phyloP scores from a whole-genome alignment of 2,329 filamentous ascomycete species.

The Diaporthe destruens region DNA sequence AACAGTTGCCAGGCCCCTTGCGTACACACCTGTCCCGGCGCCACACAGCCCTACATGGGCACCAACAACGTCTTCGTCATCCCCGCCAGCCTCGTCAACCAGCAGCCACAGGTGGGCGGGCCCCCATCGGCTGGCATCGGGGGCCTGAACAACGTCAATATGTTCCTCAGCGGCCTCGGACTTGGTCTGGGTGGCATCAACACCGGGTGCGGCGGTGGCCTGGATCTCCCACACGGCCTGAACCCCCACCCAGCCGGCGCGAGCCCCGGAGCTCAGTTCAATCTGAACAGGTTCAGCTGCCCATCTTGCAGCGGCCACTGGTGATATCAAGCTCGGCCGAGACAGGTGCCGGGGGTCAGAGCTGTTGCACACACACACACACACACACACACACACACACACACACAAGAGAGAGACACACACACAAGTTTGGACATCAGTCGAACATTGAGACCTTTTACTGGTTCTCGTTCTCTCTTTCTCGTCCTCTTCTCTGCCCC shows the following conservation, averaged over 20 bases:
- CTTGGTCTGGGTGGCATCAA: neutral
- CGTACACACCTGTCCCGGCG: slow-evolving; percentile 39
- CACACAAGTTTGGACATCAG: slow-evolving; percentile 2
- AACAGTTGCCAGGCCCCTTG: slow-evolving; percentile 22
- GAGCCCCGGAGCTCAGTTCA: slow-evolving; percentile 1
- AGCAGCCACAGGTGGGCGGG: slow-evolving; percentile 5
- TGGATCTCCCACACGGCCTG: slow-evolving; percentile 6
- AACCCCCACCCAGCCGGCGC: neutral
- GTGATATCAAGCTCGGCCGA: neutral
- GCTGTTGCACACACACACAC: neutral
- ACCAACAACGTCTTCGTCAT: slow-evolving; percentile 39
- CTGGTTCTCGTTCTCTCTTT: slow-evolving; percentile 17
- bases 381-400: neutral
- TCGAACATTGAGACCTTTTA: slow-evolving; percentile 10
- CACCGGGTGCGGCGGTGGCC: slow-evolving; percentile 10
- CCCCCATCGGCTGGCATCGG: neutral
- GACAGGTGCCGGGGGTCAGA: neutral
- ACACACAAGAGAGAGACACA: slow-evolving; percentile 3
- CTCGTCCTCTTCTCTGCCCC: neutral
- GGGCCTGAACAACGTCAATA: slow-evolving; percentile 31
- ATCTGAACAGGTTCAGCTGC: slow-evolving; percentile 32
- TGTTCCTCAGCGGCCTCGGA: slow-evolving; percentile 32
- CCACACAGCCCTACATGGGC: slow-evolving; percentile 38
- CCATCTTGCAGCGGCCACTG: slow-evolving; percentile 26
- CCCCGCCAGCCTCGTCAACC: slow-evolving; percentile 32